A percentile compares a stretch with the other conserved stretches of the same genome.
Conservation (phyloP, 2,329 filamentous ascomycete species). For the Penicillium digitatum region DNA sequence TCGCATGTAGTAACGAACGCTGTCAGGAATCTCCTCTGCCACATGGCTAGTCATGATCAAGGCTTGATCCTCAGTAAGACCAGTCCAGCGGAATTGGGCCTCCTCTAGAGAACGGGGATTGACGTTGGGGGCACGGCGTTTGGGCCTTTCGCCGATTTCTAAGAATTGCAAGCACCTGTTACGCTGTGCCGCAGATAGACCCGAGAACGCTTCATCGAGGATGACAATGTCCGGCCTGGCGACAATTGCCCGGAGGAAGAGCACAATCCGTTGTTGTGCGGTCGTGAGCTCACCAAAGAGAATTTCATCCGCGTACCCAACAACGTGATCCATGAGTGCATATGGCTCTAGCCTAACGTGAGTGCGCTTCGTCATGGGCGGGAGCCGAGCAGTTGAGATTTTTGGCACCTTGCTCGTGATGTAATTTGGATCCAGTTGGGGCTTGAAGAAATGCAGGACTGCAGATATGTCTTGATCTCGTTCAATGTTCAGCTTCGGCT, state of each 20-base stretch:
- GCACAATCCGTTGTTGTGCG: conserved; percentile 67
- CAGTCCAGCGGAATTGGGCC: conserved; percentile 36
- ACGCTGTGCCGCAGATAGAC: conserved; percentile 75
- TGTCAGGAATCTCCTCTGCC: conserved; percentile 81
- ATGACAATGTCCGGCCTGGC: conserved; percentile 78
- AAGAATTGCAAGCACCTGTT: conserved; percentile 85
- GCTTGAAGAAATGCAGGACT: conserved; percentile 70
- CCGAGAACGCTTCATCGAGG: conserved; percentile 82
- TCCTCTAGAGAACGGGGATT: neutral
- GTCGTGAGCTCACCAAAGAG: conserved; percentile 62
- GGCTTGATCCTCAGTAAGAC: conserved; percentile 68
- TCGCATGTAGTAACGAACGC: conserved; percentile 79
- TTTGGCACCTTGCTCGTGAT: conserved; percentile 7
- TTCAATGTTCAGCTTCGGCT: conserved; percentile 59
- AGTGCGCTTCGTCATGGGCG: conserved; percentile 7
- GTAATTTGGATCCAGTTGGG: conserved; percentile 64
- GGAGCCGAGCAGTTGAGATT: conserved; percentile 22
- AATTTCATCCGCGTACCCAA: conserved; percentile 69
- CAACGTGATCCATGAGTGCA: conserved; percentile 25
- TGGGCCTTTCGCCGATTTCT: conserved; percentile 57
- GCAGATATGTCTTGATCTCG: conserved; percentile 62
- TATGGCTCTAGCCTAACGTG: neutral
- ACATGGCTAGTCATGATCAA: conserved; percentile 90
- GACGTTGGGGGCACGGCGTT: conserved; percentile 27
- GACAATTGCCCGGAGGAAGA: conserved; percentile 78